phyloP scores from a whole-genome alignment of 2,329 filamentous ascomycete genomes.

The Albophoma yamanashiensis region DNA sequence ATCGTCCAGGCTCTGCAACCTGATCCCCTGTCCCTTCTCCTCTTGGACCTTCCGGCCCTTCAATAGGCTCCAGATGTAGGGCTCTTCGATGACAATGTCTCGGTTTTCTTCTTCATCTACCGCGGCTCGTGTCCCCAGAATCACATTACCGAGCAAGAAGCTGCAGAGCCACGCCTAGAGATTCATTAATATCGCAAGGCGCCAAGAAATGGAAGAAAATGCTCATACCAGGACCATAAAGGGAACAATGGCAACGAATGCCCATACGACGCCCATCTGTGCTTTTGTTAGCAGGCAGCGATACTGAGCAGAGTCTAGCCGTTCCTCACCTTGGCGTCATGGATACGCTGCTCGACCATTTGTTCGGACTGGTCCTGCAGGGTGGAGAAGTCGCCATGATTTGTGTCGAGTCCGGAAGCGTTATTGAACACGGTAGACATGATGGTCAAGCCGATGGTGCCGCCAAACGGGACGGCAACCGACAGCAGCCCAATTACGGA shows the following conservation, averaged over 20 bases:
- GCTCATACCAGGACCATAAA: slow-evolving; percentile 35
- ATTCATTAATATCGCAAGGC: background rate
- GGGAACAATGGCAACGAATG: slow-evolving; percentile 50
- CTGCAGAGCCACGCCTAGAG: slow-evolving; percentile 13
- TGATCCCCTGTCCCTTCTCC: slow-evolving; percentile 7
- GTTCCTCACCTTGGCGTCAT: slow-evolving; percentile 15
- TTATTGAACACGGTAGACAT: slow-evolving; percentile 64
- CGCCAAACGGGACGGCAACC: slow-evolving; percentile 51
- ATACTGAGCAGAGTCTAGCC: background rate
- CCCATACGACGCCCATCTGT: slow-evolving; percentile 50
- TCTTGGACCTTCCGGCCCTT: background rate
- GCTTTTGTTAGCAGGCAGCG: background rate
- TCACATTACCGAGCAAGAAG: slow-evolving; percentile 20
- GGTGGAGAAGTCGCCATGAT: slow-evolving; percentile 12
- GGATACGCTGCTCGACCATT: slow-evolving; percentile 7
- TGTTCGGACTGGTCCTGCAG: slow-evolving; percentile 7
- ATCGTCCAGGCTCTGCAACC: slow-evolving; percentile 7
- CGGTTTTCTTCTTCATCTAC: slow-evolving; percentile 13
- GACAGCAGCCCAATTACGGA: slow-evolving; percentile 48
- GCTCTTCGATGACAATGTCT: slow-evolving; percentile 17
- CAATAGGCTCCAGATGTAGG: slow-evolving; percentile 17
- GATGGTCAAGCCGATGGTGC: slow-evolving; percentile 53
- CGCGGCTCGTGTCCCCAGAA: slow-evolving; percentile 14
- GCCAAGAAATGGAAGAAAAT: background rate
- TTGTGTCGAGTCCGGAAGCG: slow-evolving; percentile 17